Evolutionary conservation across 1,139 yeast genomes (phyloP).

Genomic region (Pichia sp.): DNA sequence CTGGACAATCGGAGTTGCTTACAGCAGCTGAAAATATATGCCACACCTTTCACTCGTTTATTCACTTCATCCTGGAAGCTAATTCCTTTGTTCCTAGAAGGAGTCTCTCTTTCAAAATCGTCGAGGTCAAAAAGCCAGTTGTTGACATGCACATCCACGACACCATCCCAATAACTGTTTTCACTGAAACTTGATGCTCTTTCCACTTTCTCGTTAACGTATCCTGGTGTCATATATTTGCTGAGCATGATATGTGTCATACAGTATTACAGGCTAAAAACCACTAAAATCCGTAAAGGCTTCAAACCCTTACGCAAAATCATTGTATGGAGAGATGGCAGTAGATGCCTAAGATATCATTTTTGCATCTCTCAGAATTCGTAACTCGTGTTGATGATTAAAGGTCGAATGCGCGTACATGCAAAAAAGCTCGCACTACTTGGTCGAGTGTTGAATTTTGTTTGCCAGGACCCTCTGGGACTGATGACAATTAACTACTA

Average conservation of each 20-base stretch:
- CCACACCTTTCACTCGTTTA: conserved; percentile 44
- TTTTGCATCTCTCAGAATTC: no score
- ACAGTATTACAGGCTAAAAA: neutral
- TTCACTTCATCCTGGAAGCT: conserved; percentile 37
- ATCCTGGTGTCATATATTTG: neutral
- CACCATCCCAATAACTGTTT: conserved; percentile 26
- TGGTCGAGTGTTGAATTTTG: no score
- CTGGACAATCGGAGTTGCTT: conserved; percentile 41
- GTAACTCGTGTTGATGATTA: no score
- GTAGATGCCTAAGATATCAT: no score
- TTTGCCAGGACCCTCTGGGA: no score
- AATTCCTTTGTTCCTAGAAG: conserved; percentile 36
- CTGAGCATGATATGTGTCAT: neutral
- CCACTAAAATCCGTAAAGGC: no score
- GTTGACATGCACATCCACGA: conserved; percentile 27
- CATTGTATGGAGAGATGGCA: no score
- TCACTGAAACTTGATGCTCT: neutral
- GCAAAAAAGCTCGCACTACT: no score
- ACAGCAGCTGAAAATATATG: conserved; percentile 42
- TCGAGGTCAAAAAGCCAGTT: conserved; percentile 30
- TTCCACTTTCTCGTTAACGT: neutral
- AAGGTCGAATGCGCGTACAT: no score
- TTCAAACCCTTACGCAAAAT: no score
- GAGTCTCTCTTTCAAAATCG: conserved; percentile 31
- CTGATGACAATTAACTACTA: no score